Conservation (phyloP, 345 rosid species). For the Camelina sativa region DNA sequence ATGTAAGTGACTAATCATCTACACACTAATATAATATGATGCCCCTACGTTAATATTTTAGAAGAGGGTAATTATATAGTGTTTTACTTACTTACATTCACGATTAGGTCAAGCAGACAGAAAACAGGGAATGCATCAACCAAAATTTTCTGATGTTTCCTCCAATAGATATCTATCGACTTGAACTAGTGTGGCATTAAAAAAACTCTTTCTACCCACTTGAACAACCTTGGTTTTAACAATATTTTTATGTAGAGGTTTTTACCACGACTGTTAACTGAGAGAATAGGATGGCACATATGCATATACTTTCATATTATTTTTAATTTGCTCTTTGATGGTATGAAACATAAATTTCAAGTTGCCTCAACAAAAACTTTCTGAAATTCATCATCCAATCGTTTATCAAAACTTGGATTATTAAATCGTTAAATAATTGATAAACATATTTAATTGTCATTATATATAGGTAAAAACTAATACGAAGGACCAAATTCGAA, state of each 20-base stretch:
- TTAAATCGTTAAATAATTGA: background rate
- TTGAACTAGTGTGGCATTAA: background rate
- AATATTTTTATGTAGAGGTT: background rate
- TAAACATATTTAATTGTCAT: background rate
- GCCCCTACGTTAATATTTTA: background rate
- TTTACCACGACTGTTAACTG: background rate
- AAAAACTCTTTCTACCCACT: too few species aligned
- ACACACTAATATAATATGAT: constrained; percentile 20
- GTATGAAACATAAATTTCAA: background rate
- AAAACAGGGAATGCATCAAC: background rate
- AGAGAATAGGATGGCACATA: background rate
- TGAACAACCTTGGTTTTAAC: background rate
- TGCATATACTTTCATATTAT: background rate
- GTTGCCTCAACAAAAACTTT: background rate
- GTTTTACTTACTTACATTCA: background rate
- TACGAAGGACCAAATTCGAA: constrained; percentile 8
- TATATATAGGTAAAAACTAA: background rate
- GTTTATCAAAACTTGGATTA: background rate
- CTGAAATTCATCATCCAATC: background rate
- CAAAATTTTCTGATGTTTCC: background rate
- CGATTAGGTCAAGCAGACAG: background rate
- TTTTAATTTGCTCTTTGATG: background rate
- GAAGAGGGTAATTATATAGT: constrained; percentile 1
- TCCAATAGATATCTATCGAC: too few species aligned
- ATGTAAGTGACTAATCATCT: constrained; percentile 22